phyloP scores from a whole-genome alignment of 2,329 filamentous ascomycete genomes.

The Pseudopyrenochaeta lycopersici region DNA sequence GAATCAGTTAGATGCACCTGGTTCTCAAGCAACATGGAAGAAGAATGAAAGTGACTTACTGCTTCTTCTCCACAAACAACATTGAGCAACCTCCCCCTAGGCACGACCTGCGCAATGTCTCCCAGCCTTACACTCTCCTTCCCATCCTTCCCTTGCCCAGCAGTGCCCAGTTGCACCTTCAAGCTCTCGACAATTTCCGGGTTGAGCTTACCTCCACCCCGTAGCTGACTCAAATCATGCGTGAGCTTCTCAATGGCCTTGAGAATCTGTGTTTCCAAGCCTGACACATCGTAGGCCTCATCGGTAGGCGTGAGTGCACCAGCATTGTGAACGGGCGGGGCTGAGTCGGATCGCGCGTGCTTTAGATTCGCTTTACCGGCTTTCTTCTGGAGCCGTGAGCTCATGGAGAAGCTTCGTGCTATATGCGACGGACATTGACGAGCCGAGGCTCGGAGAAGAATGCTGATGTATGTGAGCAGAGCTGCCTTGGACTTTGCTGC shows the following conservation, averaged over 20 bases:
- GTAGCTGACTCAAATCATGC: slow-evolving; percentile 68
- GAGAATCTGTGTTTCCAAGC: slow-evolving; percentile 65
- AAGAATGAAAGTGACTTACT: slow-evolving; percentile 52
- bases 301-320: slow-evolving; percentile 48
- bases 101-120: slow-evolving; percentile 73
- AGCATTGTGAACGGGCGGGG: slow-evolving; percentile 37
- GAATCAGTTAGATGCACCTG: slow-evolving; percentile 2
- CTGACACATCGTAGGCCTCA: slow-evolving; percentile 69
- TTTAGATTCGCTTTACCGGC: slow-evolving; percentile 60
- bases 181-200: slow-evolving; percentile 68
- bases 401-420: slow-evolving; percentile 53
- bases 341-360: slow-evolving; percentile 45
- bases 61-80: slow-evolving; percentile 72
- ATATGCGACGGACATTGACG: slow-evolving; percentile 15
- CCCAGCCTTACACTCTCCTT: slow-evolving; percentile 64
- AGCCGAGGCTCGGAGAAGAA: slow-evolving; percentile 8
- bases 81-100: slow-evolving; percentile 68
- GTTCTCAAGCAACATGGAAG: too few relatives aligned
- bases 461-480: slow-evolving; percentile 19
- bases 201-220: slow-evolving; percentile 70
- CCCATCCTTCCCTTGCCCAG: slow-evolving; percentile 26
- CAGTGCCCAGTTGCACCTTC: slow-evolving; percentile 65
- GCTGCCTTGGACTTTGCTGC: neutral
- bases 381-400: slow-evolving; percentile 59
- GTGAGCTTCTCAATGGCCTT: slow-evolving; percentile 65